A percentile compares a stretch with the other conserved stretches of the same genome.
Conservation (phyloP, 768 basidiomycete species). For the Tulasnella sp. region DNA sequence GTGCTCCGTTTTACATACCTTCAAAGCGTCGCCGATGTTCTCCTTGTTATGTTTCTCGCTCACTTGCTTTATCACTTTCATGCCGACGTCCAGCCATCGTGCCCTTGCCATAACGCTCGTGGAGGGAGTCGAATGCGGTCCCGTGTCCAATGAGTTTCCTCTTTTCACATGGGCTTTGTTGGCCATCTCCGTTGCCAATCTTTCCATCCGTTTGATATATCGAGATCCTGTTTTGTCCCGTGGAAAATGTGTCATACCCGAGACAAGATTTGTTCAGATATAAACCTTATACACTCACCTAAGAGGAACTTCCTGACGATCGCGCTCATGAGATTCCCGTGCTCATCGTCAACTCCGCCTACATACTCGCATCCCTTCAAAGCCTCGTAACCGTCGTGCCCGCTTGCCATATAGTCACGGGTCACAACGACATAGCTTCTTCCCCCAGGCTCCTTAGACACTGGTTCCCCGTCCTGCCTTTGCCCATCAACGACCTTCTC, state of each 20-base stretch:
- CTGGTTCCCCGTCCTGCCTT: slow-evolving; percentile 20
- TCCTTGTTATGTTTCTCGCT: slow-evolving; percentile 27
- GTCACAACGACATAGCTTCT: slow-evolving; percentile 70
- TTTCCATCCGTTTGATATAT: slow-evolving; percentile 56
- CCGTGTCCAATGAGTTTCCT: slow-evolving; percentile 4
- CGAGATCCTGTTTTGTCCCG: slow-evolving; percentile 42
- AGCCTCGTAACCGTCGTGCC: slow-evolving; percentile 70
- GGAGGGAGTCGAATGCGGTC: slow-evolving; percentile 22
- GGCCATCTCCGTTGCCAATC: slow-evolving; percentile 25
- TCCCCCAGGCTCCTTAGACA: slow-evolving; percentile 35
- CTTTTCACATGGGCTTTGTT: slow-evolving; percentile 29
- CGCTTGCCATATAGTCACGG: slow-evolving; percentile 74
- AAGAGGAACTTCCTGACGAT: slow-evolving; percentile 78
- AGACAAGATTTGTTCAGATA: not conserved
- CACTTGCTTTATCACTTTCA: slow-evolving; percentile 39
- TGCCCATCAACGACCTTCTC: slow-evolving; percentile 33
- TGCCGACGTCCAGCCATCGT: slow-evolving; percentile 44
- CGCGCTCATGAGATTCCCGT: slow-evolving; percentile 62
- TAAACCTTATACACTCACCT: slow-evolving; percentile 37
- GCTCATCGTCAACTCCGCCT: slow-evolving; percentile 58
- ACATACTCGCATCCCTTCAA: slow-evolving; percentile 56
- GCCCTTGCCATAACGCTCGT: slow-evolving; percentile 23
- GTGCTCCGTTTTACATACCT: slow-evolving; percentile 53
- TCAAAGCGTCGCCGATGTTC: slow-evolving; percentile 35
- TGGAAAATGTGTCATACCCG: not conserved